phyloP scores from a whole-genome alignment of 805 yeast genomes.

The Zygosaccharomyces bailii region DNA sequence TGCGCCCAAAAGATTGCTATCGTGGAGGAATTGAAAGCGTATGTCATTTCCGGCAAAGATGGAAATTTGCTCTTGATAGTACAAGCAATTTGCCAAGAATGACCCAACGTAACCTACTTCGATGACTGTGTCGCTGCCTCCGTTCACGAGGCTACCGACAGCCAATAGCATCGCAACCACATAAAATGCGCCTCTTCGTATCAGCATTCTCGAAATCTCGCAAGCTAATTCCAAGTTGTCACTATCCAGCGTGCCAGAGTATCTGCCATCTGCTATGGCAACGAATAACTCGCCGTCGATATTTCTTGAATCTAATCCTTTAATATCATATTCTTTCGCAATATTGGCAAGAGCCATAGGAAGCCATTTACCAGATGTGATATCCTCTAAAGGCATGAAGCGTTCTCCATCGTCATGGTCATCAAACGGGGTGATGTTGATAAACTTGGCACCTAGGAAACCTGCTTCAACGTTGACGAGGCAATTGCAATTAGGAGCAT shows the following conservation, averaged over 20 bases:
- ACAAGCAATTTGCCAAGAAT: constrained; percentile 21
- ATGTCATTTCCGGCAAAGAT: constrained; percentile 15
- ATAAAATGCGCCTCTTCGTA: constrained; percentile 28
- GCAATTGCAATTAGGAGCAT: constrained; percentile 6
- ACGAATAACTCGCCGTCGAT: constrained; percentile 26
- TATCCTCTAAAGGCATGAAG: constrained; percentile 32
- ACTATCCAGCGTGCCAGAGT: background rate
- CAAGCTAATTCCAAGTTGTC: constrained; percentile 4
- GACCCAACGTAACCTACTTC: constrained; percentile 32
- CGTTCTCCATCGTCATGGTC: background rate
- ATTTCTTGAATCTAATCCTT: background rate
- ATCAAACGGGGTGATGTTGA: constrained; percentile 25
- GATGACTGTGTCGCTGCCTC: background rate
- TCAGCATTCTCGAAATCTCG: constrained; percentile 16
- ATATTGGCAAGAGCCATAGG: constrained; percentile 24
- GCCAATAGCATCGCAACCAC: constrained; percentile 20
- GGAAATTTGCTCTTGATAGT: constrained; percentile 20
- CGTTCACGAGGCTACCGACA: background rate
- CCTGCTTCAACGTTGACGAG: constrained; percentile 32
- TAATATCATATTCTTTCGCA: constrained; percentile 15
- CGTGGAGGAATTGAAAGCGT: constrained; percentile 20
- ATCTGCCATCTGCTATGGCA: constrained; percentile 13
- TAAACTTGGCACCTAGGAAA: constrained; percentile 23
- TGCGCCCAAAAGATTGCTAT: constrained; percentile 32
- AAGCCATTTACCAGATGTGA: constrained; percentile 30